Conservation (phyloP, 2,329 filamentous ascomycete species). For the Cytospora paraplurivora region DNA sequence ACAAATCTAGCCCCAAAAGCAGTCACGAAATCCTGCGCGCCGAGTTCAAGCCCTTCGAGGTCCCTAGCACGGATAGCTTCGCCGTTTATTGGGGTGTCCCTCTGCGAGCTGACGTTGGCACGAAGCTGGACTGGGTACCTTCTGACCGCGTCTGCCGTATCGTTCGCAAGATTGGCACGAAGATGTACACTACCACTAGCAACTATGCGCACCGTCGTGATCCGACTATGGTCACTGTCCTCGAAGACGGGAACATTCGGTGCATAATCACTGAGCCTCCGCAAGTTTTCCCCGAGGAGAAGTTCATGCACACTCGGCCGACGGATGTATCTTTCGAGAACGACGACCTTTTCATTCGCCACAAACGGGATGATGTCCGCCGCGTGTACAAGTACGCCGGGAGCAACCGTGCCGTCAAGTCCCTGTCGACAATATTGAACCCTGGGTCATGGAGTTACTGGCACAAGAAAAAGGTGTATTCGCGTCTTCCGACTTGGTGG, state of each 20-base stretch:
- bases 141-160: constrained; percentile 41
- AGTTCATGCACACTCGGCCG: constrained; percentile 35
- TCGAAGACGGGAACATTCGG: constrained; percentile 33
- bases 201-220: constrained; percentile 43
- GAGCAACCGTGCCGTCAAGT: constrained; percentile 26
- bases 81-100: constrained; percentile 42
- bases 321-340: constrained; percentile 38
- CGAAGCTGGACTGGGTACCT: constrained; percentile 39
- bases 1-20: constrained; percentile 39
- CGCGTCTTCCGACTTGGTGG: constrained; percentile 47
- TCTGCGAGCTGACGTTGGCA: constrained; percentile 32
- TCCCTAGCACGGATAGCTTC: constrained; percentile 33
- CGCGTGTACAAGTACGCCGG: constrained; percentile 33
- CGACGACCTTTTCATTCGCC: constrained; percentile 42
- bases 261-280: constrained; percentile 34
- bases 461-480: constrained; percentile 36
- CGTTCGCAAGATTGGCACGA: constrained; percentile 34
- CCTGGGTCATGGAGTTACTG: constrained; percentile 33
- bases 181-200: constrained; percentile 37
- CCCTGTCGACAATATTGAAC: constrained; percentile 33
- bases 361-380: constrained; percentile 35
- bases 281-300: constrained; percentile 36
- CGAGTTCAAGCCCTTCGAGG: constrained; percentile 33
- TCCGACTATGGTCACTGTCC: constrained; percentile 38
- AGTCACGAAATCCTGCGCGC: constrained; percentile 40